phyloP scores from a whole-genome alignment of 2,329 filamentous ascomycete genomes.

The Endoconidiophora polonica region DNA sequence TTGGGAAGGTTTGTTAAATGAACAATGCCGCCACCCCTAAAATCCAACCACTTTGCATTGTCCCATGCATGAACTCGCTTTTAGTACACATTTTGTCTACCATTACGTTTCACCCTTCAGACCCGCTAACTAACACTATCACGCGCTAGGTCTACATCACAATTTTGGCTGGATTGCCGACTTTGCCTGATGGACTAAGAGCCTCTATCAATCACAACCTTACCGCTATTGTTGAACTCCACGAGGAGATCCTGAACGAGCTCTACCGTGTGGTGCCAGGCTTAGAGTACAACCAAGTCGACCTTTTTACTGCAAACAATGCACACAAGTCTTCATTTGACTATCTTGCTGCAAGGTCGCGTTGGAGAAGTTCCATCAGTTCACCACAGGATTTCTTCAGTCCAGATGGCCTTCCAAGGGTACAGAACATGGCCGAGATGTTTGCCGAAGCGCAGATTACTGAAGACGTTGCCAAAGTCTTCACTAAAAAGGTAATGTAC shows the following conservation, averaged over 20 bases:
- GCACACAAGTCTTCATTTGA: not conserved
- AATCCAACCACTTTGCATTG: too few relatives aligned
- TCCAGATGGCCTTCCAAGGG: not conserved
- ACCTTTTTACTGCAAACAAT: slow-evolving; percentile 15
- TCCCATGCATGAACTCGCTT: too few relatives aligned
- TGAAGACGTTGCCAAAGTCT: slow-evolving; percentile 43
- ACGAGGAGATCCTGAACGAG: slow-evolving; percentile 63
- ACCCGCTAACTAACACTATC: too few relatives aligned
- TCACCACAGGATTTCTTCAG: too few relatives aligned
- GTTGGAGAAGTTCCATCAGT: slow-evolving; percentile 21
- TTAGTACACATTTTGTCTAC: too few relatives aligned
- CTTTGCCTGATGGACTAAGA: slow-evolving; percentile 45
- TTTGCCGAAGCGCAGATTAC: slow-evolving; percentile 41
- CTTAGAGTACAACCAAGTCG: slow-evolving; percentile 41
- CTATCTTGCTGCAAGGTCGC: slow-evolving; percentile 11
- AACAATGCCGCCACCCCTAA: not conserved
- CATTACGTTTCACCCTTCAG: too few relatives aligned
- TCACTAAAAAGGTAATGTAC: slow-evolving; percentile 36
- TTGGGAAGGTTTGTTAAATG: not conserved
- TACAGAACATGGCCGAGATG: slow-evolving; percentile 24
- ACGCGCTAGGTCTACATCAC: slow-evolving; percentile 50
- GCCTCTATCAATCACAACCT: slow-evolving; percentile 65
- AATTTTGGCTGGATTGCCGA: slow-evolving; percentile 54
- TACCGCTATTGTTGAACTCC: slow-evolving; percentile 62
- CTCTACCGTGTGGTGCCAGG: slow-evolving; percentile 56